A percentile compares a stretch with the other conserved stretches of the same genome.
These are phyloP conservation scores for Bretschneidera sinensis DNA, from an alignment of 345 rosid genomes.

Conservation along the genomic window DNA sequence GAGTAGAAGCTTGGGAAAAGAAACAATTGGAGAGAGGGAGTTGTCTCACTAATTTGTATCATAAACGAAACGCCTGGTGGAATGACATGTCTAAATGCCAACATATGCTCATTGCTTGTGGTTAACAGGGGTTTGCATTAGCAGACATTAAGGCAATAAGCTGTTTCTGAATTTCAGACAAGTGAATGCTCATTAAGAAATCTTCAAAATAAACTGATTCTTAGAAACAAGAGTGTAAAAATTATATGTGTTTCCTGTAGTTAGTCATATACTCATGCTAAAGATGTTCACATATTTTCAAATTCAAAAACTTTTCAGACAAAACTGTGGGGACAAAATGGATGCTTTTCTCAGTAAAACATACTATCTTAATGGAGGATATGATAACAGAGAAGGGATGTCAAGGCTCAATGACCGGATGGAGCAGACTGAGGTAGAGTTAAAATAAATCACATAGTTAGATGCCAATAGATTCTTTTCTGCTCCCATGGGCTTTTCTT, in stretches of 20 bases:
- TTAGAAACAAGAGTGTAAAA: no score
- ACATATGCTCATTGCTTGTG: no score
- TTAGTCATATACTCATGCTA: no score
- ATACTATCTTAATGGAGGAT: constrained; percentile 57
- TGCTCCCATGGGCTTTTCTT: constrained; percentile 5
- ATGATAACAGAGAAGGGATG: constrained; percentile 58
- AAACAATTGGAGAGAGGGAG: no score
- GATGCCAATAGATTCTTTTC: constrained; percentile 10
- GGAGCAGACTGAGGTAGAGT: constrained; percentile 58
- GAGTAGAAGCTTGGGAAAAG: neutral
- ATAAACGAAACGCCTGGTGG: no score
- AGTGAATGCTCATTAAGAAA: neutral
- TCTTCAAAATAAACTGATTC: neutral
- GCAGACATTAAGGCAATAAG: neutral
- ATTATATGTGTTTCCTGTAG: no score
- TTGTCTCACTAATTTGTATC: neutral
- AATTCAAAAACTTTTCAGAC: constrained; percentile 27
- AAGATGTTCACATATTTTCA: neutral
- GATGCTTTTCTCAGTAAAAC: constrained; percentile 62
- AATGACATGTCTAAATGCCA: no score
- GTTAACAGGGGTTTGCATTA: neutral
- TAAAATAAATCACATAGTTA: neutral
- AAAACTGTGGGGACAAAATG: constrained; percentile 59
- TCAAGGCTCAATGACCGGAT: constrained; percentile 53
- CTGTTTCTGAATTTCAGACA: neutral